These are phyloP conservation scores for Debaryomyces castellii DNA, from an alignment of 805 yeast genomes.

Conservation along the genomic window DNA sequence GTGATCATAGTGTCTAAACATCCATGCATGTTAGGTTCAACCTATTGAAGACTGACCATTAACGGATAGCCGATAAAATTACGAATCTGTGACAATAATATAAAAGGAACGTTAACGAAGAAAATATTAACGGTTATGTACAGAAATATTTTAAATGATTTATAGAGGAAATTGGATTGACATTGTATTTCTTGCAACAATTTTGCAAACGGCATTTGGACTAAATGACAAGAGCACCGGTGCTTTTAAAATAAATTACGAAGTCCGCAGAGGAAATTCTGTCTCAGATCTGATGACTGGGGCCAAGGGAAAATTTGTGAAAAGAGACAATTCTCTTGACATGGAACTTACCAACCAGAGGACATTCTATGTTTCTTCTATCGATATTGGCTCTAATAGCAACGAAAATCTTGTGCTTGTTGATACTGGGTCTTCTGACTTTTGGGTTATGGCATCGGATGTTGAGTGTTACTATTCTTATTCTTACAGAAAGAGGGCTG, in stretches of 20 bases:
- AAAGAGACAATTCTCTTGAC: conserved; percentile 7
- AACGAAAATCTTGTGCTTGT: conserved; percentile 25
- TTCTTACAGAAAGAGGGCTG: neutral
- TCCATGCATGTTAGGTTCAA: too few species aligned
- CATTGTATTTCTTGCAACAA: neutral
- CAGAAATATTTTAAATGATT: neutral
- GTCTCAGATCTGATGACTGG: conserved; percentile 6
- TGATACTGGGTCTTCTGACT: conserved; percentile 33
- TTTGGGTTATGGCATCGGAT: conserved; percentile 23
- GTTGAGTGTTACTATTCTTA: conserved; percentile 14
- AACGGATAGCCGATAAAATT: too few species aligned
- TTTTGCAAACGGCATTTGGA: neutral
- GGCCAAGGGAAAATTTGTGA: conserved; percentile 4
- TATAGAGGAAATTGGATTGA: neutral
- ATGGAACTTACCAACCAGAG: conserved; percentile 9
- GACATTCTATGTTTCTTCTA: conserved; percentile 14
- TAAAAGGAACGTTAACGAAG: neutral
- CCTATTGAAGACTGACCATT: too few species aligned
- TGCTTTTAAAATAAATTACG: conserved; percentile 15
- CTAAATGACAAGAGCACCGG: too few species aligned
- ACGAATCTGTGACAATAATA: too few species aligned
- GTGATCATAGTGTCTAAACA: too few species aligned
- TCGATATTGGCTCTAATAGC: conserved; percentile 20
- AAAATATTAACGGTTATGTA: too few species aligned
- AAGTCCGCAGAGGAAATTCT: conserved; percentile 16